Conservation (phyloP, 2,329 filamentous ascomycete species). For the Akanthomyces uredinophilus region DNA sequence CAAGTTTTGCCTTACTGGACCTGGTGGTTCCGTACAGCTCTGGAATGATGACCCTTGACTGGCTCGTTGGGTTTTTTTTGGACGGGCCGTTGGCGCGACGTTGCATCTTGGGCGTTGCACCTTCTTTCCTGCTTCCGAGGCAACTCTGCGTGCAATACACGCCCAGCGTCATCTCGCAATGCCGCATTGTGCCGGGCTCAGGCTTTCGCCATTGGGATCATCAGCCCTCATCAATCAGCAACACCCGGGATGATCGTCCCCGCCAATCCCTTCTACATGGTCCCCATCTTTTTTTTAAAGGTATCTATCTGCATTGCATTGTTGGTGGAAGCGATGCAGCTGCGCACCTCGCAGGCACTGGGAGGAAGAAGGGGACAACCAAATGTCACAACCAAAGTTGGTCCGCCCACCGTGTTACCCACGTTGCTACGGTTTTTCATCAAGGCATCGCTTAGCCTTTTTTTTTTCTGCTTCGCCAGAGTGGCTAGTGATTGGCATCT, state of each 20-base stretch:
- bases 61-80: neutral
- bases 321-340: neutral
- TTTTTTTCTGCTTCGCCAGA: no score
- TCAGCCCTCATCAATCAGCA: slow-evolving; percentile 9
- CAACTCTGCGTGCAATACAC: neutral
- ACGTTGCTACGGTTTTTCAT: neutral
- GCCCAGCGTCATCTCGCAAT: neutral
- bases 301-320: neutral
- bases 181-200: neutral
- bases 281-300: neutral
- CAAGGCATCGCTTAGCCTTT: neutral
- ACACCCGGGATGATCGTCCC: slow-evolving; percentile 4
- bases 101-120: slow-evolving; percentile 13
- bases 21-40: neutral
- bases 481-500: neutral
- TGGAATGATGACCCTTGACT: neutral
- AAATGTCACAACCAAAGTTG: no score
- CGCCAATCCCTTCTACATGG: slow-evolving; percentile 1
- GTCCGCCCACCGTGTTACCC: no score
- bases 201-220: neutral
- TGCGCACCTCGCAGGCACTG: neutral
- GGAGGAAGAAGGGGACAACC: no score
- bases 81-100: slow-evolving; percentile 13
- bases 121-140: neutral
- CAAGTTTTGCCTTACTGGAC: slow-evolving; percentile 1